Base-by-base conservation (phyloP, 2,329 filamentous ascomycete genomes). In the Aspergillus udagawae region DNA sequence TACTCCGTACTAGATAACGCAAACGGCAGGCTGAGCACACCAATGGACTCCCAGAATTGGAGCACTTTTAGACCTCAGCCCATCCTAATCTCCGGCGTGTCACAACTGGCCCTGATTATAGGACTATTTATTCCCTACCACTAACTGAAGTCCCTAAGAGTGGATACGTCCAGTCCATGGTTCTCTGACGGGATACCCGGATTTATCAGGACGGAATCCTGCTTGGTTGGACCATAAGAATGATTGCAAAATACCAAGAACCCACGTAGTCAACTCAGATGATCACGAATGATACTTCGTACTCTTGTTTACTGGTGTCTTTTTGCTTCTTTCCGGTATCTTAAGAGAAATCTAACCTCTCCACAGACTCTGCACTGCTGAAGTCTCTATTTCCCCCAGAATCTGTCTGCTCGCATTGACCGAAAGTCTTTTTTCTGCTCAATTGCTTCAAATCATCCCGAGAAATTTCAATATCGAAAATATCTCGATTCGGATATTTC, bases 401-500 rank as follows among this genome's bases (percentile, higher is more conserved):
- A 38, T 38, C 32, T 14, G 32, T 38, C 32, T 35, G 32, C 1
- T 35, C 17, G 32, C 32, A 17, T 17, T 35, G 14, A 35, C 32
- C 14, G 32, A 17, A 17, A 35, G 4, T 35, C 5, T 17, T 17
- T 17, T 35, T 6, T 7, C 32, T 35, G 32, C 32, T 17, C 14
- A 17, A 35, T 35, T 35, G 32, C 32, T 17, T 35, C 32, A 35
- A 35, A 35, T 35, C 32, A 17, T 38, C 32, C 32, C 5, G 14
- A 38, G 32, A 17, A 2, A 3, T 17, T 38, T 17, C 32, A 38
- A 7, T 38, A 17, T 38, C 32, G 14, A 38, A 38, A 38, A 17
- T 44, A 20, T 32, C 49, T 57, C 51, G 57, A 54, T 58, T 29
- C 45, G 49, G 50, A 53, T 52, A 53, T 57, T 53, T 50, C 38